phyloP scores from a whole-genome alignment of 495 filamentous ascomycete species.

The Bryoglossum gracile region DNA sequence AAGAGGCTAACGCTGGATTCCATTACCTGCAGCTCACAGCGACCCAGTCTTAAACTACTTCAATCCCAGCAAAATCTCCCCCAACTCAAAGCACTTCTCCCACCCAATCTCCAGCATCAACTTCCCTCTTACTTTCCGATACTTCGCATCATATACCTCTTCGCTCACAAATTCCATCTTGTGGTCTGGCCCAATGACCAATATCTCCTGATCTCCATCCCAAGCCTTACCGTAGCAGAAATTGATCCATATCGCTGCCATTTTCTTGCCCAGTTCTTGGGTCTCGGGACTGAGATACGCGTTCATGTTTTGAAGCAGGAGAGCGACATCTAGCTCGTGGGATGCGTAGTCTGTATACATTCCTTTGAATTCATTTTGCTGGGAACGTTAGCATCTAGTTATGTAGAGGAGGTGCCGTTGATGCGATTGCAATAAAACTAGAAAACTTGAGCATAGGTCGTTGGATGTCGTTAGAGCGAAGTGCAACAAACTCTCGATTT shows the following conservation, averaged over 20 bases:
- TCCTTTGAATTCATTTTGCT: not conserved
- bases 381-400: not conserved
- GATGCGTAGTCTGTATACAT: not conserved
- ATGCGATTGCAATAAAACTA: no score
- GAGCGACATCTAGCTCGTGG: conserved; percentile 12
- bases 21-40: no score
- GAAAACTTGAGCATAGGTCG: no score
- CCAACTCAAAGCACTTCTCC: conserved; percentile 13
- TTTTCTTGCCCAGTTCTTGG: conserved; percentile 6
- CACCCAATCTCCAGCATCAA: conserved; percentile 12
- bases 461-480: no score
- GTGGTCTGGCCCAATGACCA: conserved; percentile 10
- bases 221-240: not conserved
- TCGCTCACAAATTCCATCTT: not conserved
- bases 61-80: conserved; percentile 9
- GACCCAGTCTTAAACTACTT: not conserved
- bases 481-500: no score
- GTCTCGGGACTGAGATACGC: not conserved
- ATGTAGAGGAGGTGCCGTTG: no score
- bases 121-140: conserved; percentile 6
- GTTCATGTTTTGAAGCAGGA: conserved; percentile 2
- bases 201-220: not conserved
- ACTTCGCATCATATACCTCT: conserved; percentile 9
- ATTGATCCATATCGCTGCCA: conserved; percentile 3
- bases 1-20: no score